Conservation (phyloP, 2,329 filamentous ascomycete species). For the Beauveria scarabaeidicola region DNA sequence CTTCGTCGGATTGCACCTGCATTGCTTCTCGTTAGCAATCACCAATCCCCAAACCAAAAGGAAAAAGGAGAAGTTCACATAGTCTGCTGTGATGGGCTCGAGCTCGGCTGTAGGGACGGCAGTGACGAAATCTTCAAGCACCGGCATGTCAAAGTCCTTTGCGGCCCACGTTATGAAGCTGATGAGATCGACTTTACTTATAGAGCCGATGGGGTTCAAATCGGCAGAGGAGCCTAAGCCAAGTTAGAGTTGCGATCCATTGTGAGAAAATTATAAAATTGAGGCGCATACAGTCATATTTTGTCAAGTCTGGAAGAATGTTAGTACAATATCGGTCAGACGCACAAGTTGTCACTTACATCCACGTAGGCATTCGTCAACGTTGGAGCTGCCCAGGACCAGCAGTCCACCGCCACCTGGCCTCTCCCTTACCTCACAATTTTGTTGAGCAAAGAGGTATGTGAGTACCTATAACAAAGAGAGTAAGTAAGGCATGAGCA, state of each 20-base stretch:
- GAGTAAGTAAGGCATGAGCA: background rate
- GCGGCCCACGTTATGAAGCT: conserved; percentile 53
- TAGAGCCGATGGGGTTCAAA: conserved; percentile 19
- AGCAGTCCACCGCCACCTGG: conserved; percentile 20
- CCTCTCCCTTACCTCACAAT: conserved; percentile 16
- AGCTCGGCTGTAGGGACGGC: conserved; percentile 49
- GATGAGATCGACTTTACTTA: conserved; percentile 54
- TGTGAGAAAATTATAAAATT: background rate
- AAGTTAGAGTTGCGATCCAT: background rate
- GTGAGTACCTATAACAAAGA: conserved; percentile 31
- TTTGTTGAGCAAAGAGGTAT: conserved; percentile 46
- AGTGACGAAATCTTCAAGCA: conserved; percentile 54
- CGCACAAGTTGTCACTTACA: background rate
- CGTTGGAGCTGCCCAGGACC: conserved; percentile 22
- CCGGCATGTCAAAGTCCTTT: conserved; percentile 49
- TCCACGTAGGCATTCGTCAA: conserved; percentile 18
- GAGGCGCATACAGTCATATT: conserved; percentile 19
- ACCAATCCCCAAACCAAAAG: background rate
- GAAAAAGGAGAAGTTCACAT: conserved; percentile 10
- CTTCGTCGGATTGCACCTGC: conserved; percentile 29
- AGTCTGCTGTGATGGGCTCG: conserved; percentile 30
- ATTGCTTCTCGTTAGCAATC: background rate
- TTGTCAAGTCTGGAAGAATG: conserved; percentile 22
- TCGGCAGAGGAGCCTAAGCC: conserved; percentile 32
- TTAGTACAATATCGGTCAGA: background rate